Evolutionary conservation across 768 basidiomycete species (phyloP).

Genomic region (Cyclocybe aegerita): DNA sequence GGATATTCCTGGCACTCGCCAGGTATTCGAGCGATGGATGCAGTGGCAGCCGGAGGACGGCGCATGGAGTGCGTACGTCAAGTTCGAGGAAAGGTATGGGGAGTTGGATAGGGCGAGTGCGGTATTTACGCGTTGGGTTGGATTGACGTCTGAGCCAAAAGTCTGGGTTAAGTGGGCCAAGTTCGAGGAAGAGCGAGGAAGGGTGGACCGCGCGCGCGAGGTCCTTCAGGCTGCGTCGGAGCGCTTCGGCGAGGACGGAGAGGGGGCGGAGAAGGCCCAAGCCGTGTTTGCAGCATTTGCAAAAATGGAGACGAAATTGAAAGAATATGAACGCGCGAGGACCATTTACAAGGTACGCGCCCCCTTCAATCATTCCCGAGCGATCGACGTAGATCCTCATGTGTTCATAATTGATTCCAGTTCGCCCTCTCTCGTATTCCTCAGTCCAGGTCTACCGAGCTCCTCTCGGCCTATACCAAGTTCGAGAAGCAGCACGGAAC

Average conservation of each 20-base stretch:
- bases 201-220: constrained; percentile 73
- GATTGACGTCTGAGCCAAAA: constrained; percentile 62
- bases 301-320: constrained; percentile 92
- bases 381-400: not conserved
- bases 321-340: constrained; percentile 93
- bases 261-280: constrained; percentile 93
- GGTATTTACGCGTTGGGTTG: constrained; percentile 89
- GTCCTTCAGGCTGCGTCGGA: constrained; percentile 90
- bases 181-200: constrained; percentile 81
- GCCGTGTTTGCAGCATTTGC: constrained; percentile 91
- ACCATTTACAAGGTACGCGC: constrained; percentile 87
- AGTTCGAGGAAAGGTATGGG: constrained; percentile 91
- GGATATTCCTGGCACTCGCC: constrained; percentile 93
- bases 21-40: constrained; percentile 99
- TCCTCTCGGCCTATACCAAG: constrained; percentile 91
- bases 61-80: constrained; percentile 99
- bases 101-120: constrained; percentile 90
- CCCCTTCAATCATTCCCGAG: not conserved
- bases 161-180: constrained; percentile 82
- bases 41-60: constrained; percentile 99
- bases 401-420: constrained; percentile 34
- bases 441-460: constrained; percentile 78
- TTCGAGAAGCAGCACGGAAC: constrained; percentile 98
- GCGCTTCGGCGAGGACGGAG: constrained; percentile 86
- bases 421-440: constrained; percentile 91